Percentiles rank a stretch among this genome's conserved stretches.
phyloP scores from a whole-genome alignment of 1,284 basidiomycete species.

The Sanghuangporus sanghuang region DNA sequence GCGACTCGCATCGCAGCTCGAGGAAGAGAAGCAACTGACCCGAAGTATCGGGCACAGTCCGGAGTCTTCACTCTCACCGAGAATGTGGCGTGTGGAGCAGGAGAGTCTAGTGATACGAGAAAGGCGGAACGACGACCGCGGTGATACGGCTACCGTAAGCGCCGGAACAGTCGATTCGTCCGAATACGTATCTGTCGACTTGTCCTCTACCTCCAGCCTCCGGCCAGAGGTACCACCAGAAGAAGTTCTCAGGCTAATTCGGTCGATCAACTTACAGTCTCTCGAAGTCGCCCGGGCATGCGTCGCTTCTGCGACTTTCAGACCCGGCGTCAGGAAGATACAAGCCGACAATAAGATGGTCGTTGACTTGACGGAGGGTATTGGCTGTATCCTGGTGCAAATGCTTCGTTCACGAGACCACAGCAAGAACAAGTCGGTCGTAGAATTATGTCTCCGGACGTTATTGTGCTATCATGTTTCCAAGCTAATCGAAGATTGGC shows the following conservation, averaged over 20 bases:
- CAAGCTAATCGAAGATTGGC: slow-evolving; percentile 6
- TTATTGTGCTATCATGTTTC: slow-evolving; percentile 8
- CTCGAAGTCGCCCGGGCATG: slow-evolving; percentile 12
- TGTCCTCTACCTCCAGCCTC: not conserved
- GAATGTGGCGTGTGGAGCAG: slow-evolving; percentile 1
- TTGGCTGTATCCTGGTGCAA: slow-evolving; percentile 13
- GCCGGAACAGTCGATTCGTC: slow-evolving; percentile 3
- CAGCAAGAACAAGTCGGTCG: slow-evolving; percentile 10
- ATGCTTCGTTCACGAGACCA: slow-evolving; percentile 9
- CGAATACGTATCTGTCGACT: not conserved
- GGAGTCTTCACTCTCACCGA: not conserved
- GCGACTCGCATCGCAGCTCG: slow-evolving; percentile 4
- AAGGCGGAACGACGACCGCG: not conserved
- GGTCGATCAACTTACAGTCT: slow-evolving; percentile 3
- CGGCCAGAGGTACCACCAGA: not conserved
- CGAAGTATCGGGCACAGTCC: not conserved
- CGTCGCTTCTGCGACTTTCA: slow-evolving; percentile 8
- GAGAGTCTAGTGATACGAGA: not conserved
- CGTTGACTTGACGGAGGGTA: slow-evolving; percentile 10
- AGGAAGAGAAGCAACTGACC: not conserved
- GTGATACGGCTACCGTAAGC: slow-evolving; percentile 1
- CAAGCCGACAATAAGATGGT: slow-evolving; percentile 13
- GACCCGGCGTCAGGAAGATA: slow-evolving; percentile 3
- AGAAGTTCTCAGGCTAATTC: slow-evolving; percentile 4
- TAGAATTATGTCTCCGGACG: slow-evolving; percentile 7